phyloP scores from a whole-genome alignment of 139 green algal genomes.

The Tetratostichococcus sp. region DNA sequence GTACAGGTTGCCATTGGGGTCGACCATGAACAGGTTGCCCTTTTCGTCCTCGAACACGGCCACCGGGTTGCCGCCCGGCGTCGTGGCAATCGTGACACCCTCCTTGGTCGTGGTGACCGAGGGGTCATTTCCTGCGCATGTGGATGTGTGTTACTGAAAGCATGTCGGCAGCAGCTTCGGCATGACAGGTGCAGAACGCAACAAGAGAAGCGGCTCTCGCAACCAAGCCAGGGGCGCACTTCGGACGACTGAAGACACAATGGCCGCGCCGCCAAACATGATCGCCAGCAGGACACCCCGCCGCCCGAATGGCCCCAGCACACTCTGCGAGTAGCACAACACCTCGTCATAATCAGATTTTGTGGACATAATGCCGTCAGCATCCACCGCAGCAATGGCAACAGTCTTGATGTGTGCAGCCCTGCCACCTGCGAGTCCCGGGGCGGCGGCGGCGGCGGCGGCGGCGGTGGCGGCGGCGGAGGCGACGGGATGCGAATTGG shows the following conservation, averaged over 20 bases:
- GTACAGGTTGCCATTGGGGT: conserved; percentile 47
- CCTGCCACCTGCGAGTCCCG: not conserved
- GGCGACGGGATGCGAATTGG: conserved; percentile 7
- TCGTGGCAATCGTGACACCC: conserved; percentile 30
- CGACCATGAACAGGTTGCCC: conserved; percentile 39
- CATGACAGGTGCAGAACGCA: too few species aligned
- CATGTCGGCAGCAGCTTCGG: conserved; percentile 3
- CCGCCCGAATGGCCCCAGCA: conserved; percentile 1
- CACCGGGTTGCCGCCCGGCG: conserved; percentile 38
- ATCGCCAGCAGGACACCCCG: conserved; percentile 6
- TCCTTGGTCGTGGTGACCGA: conserved; percentile 5
- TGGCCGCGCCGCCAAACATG: conserved; percentile 22
- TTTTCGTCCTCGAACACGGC: conserved; percentile 22
- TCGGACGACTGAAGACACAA: conserved; percentile 15
- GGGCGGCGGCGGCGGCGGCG: conserved; percentile 6
- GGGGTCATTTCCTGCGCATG: conserved; percentile 8
- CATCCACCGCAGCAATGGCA: too few species aligned
- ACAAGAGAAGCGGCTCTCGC: too few species aligned
- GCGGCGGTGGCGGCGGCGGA: conserved; percentile 19
- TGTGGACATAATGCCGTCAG: too few species aligned
- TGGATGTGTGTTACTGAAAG: not conserved
- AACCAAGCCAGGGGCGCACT: not conserved
- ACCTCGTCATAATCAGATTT: too few species aligned
- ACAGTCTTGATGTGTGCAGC: too few species aligned
- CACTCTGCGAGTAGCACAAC: not conserved